These are phyloP conservation scores for Agrostemma githago DNA, from an alignment of 148 eudicot species.

Conservation along the genomic window DNA sequence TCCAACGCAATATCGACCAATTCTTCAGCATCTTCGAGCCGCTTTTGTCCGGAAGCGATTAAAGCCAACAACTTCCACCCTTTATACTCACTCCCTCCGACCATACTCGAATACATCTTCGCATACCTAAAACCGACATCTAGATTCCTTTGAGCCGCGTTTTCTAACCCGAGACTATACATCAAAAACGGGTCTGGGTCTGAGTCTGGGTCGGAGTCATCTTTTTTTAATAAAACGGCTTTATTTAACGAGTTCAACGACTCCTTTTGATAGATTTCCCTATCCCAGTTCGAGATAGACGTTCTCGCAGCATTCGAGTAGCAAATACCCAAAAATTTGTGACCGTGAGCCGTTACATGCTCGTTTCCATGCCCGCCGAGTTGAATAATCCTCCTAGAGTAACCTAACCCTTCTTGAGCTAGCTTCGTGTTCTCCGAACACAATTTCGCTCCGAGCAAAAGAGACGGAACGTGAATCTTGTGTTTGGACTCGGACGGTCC, in stretches of 20 bases:
- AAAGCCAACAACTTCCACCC: conserved; percentile 74
- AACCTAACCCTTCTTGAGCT: conserved; percentile 63
- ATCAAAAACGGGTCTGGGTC: conserved; percentile 50
- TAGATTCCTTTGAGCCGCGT: conserved; percentile 69
- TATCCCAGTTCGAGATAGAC: conserved; percentile 47
- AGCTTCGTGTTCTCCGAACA: conserved; percentile 50
- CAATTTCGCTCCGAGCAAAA: conserved; percentile 75
- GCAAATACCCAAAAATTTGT: conserved; percentile 69
- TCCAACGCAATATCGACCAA: conserved; percentile 74
- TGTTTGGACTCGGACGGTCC: conserved; percentile 59
- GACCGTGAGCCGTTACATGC: conserved; percentile 59
- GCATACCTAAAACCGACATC: conserved; percentile 49
- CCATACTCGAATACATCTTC: conserved; percentile 55
- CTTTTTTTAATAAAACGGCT: conserved; percentile 33
- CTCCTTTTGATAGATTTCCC: conserved; percentile 45
- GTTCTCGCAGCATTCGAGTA: conserved; percentile 70
- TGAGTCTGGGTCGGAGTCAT: too few relatives aligned
- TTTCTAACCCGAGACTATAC: conserved; percentile 60
- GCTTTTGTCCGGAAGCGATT: conserved; percentile 68
- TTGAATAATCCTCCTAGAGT: conserved; percentile 46
- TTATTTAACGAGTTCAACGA: conserved; percentile 42
- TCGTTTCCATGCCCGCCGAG: conserved; percentile 35
- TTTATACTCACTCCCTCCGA: conserved; percentile 50
- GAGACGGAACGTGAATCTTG: conserved; percentile 53
- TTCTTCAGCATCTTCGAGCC: conserved; percentile 74